Evolutionary conservation across 2,329 filamentous ascomycete genomes (phyloP).

Genomic region (Phialocephala sp.): DNA sequence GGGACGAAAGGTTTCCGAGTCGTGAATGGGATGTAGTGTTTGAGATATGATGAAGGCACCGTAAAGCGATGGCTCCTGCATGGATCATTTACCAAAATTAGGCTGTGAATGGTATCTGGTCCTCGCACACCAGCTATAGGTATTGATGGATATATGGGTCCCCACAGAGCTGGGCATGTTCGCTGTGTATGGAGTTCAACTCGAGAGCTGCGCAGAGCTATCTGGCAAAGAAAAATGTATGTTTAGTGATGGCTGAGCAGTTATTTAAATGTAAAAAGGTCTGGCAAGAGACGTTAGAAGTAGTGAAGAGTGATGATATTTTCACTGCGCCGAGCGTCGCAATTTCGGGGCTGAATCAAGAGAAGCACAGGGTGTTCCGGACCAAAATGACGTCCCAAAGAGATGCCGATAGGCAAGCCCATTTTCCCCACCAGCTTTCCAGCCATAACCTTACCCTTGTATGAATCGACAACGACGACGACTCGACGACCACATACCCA

Average conservation of each 20-base stretch:
- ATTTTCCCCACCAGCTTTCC: conserved; percentile 3
- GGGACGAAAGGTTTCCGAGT: conserved; percentile 20
- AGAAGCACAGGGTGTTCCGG: not conserved
- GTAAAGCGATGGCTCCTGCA: not conserved
- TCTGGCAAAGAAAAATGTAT: conserved; percentile 4
- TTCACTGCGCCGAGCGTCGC: not conserved
- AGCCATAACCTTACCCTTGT: conserved; percentile 5
- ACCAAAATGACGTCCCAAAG: conserved; percentile 1
- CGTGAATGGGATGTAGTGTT: not conserved
- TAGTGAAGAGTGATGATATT: not conserved
- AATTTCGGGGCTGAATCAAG: not conserved
- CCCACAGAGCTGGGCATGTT: not conserved
- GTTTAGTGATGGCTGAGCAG: conserved; percentile 6
- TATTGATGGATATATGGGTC: not conserved
- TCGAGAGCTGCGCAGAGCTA: not conserved
- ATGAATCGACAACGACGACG: conserved; percentile 4
- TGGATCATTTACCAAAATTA: not conserved
- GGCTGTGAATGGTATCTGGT: not conserved
- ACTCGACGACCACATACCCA: not conserved
- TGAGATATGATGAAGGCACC: not conserved
- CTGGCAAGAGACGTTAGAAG: not conserved
- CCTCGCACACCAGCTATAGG: not conserved
- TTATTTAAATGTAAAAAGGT: conserved; percentile 1
- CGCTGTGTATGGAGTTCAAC: not conserved
- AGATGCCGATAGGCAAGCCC: not conserved